A percentile compares a stretch with the other conserved stretches of the same genome.
phyloP scores from a whole-genome alignment of 768 basidiomycete species.

The Clavulina sp. region DNA sequence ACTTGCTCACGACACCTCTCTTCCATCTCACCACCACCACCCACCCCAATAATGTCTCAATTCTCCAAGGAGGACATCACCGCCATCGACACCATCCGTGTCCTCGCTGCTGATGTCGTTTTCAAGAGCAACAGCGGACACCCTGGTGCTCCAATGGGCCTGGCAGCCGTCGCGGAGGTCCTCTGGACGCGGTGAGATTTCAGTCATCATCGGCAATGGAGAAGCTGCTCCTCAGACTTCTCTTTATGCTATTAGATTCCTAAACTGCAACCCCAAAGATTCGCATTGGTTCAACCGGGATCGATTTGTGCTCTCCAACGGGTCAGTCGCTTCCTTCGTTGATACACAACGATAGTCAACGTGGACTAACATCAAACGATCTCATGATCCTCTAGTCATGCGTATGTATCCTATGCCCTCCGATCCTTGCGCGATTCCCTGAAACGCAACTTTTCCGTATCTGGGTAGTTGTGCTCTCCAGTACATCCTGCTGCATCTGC shows the following conservation, averaged over 20 bases:
- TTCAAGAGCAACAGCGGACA: constrained; percentile 88
- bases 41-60: constrained; percentile 9
- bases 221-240: background rate
- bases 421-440: too few relatives aligned
- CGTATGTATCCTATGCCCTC: constrained; percentile 30
- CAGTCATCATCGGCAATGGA: background rate
- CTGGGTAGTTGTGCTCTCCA: constrained; percentile 71
- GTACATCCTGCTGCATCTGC: constrained; percentile 79
- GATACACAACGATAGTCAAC: too few relatives aligned
- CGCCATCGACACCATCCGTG: constrained; percentile 55
- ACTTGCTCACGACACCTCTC: too few relatives aligned
- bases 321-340: constrained; percentile 31
- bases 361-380: background rate
- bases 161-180: constrained; percentile 71
- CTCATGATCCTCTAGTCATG: constrained; percentile 33
- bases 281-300: constrained; percentile 93
- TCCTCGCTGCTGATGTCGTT: constrained; percentile 59
- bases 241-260: constrained; percentile 37
- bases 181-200: constrained; percentile 49
- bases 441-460: constrained; percentile 5
- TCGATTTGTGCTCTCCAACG: constrained; percentile 92
- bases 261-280: constrained; percentile 77
- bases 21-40: background rate
- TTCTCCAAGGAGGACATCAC: constrained; percentile 28
- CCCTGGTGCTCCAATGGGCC: constrained; percentile 88